phyloP scores from a whole-genome alignment of 768 basidiomycete genomes.

The Agaricus subrufescens region DNA sequence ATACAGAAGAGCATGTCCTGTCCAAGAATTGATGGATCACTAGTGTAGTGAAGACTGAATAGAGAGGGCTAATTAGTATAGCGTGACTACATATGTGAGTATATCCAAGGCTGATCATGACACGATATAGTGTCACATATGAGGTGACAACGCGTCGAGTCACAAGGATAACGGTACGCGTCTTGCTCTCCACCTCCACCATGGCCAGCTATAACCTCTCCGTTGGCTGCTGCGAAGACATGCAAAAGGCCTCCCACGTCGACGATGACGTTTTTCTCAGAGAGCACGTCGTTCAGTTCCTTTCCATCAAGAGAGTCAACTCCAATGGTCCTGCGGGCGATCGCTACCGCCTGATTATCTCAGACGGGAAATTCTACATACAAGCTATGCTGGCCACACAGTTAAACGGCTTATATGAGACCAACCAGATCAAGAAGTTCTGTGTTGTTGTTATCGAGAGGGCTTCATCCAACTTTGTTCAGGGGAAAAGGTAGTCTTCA shows the following conservation, averaged over 20 bases:
- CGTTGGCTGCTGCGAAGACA: constrained; percentile 48
- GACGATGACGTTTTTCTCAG: constrained; percentile 37
- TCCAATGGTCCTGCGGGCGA: constrained; percentile 31
- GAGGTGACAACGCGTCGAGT: constrained; percentile 16
- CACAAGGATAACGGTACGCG: constrained; percentile 9
- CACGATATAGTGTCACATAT: no score
- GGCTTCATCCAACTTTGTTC: constrained; percentile 79
- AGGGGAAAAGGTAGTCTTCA: constrained; percentile 68
- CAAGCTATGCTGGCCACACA: constrained; percentile 97
- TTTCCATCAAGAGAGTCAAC: constrained; percentile 78
- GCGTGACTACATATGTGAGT: no score
- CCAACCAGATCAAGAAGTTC: constrained; percentile 58
- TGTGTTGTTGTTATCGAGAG: constrained; percentile 67
- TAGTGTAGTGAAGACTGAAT: no score
- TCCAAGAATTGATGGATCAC: no score
- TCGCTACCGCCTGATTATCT: constrained; percentile 79
- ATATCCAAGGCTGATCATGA: no score
- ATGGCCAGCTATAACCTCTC: constrained; percentile 48
- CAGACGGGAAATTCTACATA: constrained; percentile 81
- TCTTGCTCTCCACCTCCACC: constrained; percentile 16
- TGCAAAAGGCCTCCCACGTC: constrained; percentile 40
- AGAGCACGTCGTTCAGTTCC: constrained; percentile 65
- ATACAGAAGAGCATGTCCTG: no score
- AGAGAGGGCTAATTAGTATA: no score
- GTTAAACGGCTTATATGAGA: constrained; percentile 70